Evolutionary conservation across 2,329 filamentous ascomycete genomes (phyloP).

Genomic region (Fusarium sarcochroum): DNA sequence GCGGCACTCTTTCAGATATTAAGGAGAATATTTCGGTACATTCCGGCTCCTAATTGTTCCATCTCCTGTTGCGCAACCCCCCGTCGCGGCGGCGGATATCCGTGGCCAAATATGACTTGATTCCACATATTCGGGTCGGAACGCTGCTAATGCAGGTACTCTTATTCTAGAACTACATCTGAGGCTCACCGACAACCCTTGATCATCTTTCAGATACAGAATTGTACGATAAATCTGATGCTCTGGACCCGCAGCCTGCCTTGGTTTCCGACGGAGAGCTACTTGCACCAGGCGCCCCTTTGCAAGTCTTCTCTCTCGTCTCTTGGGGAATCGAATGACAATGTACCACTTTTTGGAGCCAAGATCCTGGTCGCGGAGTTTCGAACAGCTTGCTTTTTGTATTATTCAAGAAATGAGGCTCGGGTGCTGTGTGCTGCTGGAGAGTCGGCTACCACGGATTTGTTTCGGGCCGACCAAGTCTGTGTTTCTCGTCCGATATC

Average conservation of each 20-base stretch:
- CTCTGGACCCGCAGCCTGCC: conserved; percentile 41
- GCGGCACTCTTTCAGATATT: conserved; percentile 46
- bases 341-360: conserved; percentile 45
- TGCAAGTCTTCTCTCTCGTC: conserved; percentile 49
- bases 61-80: conserved; percentile 48
- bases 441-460: conserved; percentile 51
- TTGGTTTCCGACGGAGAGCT: conserved; percentile 31
- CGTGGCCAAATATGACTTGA: too few species aligned
- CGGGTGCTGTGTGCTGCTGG: conserved; percentile 50
- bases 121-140: not conserved
- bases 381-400: conserved; percentile 54
- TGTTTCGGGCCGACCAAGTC: conserved; percentile 52
- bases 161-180: conserved; percentile 51
- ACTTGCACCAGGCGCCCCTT: conserved; percentile 47
- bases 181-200: conserved; percentile 32
- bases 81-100: conserved; percentile 35
- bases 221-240: conserved; percentile 44
- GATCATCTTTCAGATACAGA: conserved; percentile 40
- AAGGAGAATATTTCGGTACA: conserved; percentile 1
- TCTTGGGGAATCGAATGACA: conserved; percentile 51
- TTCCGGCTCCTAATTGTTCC: conserved; percentile 50
- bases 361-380: conserved; percentile 51
- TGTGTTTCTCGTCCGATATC: conserved; percentile 56
- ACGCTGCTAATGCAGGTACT: not conserved
- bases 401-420: conserved; percentile 39